Evolutionary conservation across 1,284 basidiomycete species (phyloP), one percentile per base, ranked within the genome.

Genomic region (Cerrena zonata): DNA sequence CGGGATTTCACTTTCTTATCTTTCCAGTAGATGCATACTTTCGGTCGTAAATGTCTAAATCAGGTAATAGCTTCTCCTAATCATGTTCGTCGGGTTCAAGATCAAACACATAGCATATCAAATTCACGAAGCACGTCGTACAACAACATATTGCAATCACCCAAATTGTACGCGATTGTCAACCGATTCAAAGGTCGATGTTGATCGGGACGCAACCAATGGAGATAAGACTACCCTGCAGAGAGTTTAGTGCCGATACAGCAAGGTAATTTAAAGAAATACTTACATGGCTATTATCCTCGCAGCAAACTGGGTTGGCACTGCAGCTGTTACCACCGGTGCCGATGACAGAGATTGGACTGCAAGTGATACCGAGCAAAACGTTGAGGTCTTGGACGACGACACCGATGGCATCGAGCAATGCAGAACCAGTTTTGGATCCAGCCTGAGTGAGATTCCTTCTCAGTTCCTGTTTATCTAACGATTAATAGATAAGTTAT

Each of bases 281-380:
- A 38, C 30, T 4, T 47, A 47, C 45, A 23, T 47, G 30, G 19
- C 19, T 47, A 19, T 47, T 47, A 24, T 47, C 37, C 38, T 48
- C 11, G 47, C 47, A 40, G 38, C 47, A 48, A 23, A 48, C 37
- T 12, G 47, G 11, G 37, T 15, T 19, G 37, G 37, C 47, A 39
- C 11, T 41, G 38, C 50, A 52, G 24, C 25, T 34, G 15, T 13
- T 26, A 30, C 46, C 23, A 21, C 45, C 45, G 21, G 43, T 40
- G 7, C 50, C 50, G 24, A 51, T 44, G 45, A 53, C 56, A 23
- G 36, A 49, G 50, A 58, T 55, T n/a, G 56, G 56, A 37, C 44
- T 47, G 46, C 56, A 58, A 10, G 27, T 52, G 19, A 53, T 11
- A 18, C 56, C 56, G 15, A 56, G 45, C n/a, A 47, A 47, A 27